Conservation (phyloP, 1,139 yeast genomes). For the Lodderomyces margitis region DNA sequence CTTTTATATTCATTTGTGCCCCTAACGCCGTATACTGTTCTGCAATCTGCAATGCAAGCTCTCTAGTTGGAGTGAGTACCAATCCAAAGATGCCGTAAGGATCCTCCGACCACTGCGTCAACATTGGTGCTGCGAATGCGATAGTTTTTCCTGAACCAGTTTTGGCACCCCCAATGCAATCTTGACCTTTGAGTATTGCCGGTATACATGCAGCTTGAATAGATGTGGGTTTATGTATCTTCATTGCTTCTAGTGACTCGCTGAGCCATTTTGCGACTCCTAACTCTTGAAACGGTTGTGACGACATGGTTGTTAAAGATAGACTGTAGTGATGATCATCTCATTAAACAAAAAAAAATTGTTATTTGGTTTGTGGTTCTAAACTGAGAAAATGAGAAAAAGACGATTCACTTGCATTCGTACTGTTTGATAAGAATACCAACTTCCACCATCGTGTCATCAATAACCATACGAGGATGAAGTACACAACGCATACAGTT, state of each 20-base stretch:
- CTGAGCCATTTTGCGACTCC: constrained; percentile 87
- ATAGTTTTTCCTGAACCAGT: constrained; percentile 98
- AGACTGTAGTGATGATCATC: constrained; percentile 3
- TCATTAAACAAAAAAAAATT: neutral
- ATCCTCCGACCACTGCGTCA: constrained; percentile 90
- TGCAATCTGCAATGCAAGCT: constrained; percentile 92
- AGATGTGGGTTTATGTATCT: constrained; percentile 76
- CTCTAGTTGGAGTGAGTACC: constrained; percentile 91
- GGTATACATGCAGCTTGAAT: constrained; percentile 92
- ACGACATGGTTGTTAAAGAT: neutral
- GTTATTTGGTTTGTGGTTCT: too few relatives aligned
- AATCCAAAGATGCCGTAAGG: constrained; percentile 92
- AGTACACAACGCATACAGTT: neutral
- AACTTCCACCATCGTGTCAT: neutral
- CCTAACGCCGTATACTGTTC: constrained; percentile 96
- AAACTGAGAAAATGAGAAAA: too few relatives aligned
- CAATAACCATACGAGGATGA: neutral
- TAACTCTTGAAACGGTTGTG: constrained; percentile 51
- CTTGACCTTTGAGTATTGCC: constrained; percentile 73
- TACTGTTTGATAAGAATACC: too few relatives aligned
- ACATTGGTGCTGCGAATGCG: constrained; percentile 96
- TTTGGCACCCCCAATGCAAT: constrained; percentile 97
- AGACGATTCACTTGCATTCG: too few relatives aligned
- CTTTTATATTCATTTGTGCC: constrained; percentile 78
- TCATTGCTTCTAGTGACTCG: constrained; percentile 80